A percentile compares a stretch with the other conserved stretches of the same genome.
phyloP scores from a whole-genome alignment of 192 early-diverging fungal species.

The Mortierella alpina region DNA sequence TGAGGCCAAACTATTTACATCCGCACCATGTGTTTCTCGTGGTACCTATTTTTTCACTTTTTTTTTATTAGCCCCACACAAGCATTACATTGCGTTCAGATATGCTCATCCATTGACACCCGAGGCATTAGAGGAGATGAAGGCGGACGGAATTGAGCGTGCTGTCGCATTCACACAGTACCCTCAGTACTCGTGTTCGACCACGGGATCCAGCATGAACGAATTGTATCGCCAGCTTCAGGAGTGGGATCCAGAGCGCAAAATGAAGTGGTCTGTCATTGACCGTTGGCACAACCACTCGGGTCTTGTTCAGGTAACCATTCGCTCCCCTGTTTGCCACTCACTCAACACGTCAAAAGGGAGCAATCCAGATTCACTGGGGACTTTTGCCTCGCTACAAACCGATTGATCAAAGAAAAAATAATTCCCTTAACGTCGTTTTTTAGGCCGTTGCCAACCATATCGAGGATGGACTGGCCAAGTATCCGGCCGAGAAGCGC shows the following conservation, averaged over 20 bases:
- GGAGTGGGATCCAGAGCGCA: slow-evolving; percentile 67
- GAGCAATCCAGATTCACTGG: too few relatives aligned
- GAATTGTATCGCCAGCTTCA: slow-evolving; percentile 80
- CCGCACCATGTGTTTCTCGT: neutral
- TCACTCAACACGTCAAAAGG: too few relatives aligned
- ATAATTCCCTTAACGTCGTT: neutral
- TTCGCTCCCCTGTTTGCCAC: neutral
- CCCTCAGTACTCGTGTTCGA: slow-evolving; percentile 97
- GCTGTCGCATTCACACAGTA: slow-evolving; percentile 95
- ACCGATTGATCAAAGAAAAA: too few relatives aligned
- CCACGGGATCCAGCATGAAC: slow-evolving; percentile 92
- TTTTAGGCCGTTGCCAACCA: slow-evolving; percentile 79
- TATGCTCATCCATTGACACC: slow-evolving; percentile 87
- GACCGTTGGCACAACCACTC: slow-evolving; percentile 94
- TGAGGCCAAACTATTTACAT: neutral
- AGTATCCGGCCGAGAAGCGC: slow-evolving; percentile 74
- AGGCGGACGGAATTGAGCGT: slow-evolving; percentile 81
- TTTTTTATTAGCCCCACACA: slow-evolving; percentile 79
- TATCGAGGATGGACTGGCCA: slow-evolving; percentile 74
- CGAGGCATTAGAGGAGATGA: slow-evolving; percentile 81
- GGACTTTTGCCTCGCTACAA: too few relatives aligned
- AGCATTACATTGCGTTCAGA: slow-evolving; percentile 92
- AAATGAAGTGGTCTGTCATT: slow-evolving; percentile 93
- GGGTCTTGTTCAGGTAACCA: slow-evolving; percentile 75
- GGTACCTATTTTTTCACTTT: neutral